Conservation (phyloP, 2,329 filamentous ascomycete species). For the Pseudopithomyces maydicus region DNA sequence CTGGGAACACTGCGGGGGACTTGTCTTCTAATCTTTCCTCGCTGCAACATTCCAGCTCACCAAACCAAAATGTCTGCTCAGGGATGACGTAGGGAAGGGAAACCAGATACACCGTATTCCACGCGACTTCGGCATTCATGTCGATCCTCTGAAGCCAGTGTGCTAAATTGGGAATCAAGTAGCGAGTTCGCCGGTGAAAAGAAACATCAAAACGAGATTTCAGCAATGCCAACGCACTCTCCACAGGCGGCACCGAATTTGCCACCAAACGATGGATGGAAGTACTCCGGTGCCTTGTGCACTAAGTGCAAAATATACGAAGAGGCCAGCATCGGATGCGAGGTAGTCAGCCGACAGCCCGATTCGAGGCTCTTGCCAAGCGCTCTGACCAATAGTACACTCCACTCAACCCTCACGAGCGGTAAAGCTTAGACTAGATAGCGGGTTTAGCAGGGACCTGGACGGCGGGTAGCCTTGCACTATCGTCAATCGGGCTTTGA, state of each 20-base stretch:
- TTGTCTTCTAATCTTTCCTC: no score
- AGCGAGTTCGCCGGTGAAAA: background rate
- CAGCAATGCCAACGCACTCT: background rate
- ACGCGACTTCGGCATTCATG: background rate
- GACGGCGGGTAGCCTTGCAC: background rate
- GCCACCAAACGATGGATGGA: background rate
- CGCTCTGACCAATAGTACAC: background rate
- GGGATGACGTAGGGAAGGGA: background rate
- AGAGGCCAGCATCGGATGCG: background rate
- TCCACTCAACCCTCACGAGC: background rate
- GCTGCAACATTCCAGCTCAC: no score
- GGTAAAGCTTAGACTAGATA: background rate
- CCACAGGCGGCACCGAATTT: background rate
- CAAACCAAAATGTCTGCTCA: background rate
- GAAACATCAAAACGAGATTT: background rate
- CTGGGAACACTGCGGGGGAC: background rate
- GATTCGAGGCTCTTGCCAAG: slow-evolving; percentile 4
- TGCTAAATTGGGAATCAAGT: background rate
- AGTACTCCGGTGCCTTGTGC: background rate
- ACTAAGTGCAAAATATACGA: background rate
- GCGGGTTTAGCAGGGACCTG: background rate
- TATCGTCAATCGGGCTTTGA: background rate
- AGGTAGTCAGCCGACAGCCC: background rate
- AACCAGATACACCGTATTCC: background rate
- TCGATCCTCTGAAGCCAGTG: background rate